Conservation (phyloP, 768 basidiomycete species). For the Coprinopsis marcescibilis region DNA sequence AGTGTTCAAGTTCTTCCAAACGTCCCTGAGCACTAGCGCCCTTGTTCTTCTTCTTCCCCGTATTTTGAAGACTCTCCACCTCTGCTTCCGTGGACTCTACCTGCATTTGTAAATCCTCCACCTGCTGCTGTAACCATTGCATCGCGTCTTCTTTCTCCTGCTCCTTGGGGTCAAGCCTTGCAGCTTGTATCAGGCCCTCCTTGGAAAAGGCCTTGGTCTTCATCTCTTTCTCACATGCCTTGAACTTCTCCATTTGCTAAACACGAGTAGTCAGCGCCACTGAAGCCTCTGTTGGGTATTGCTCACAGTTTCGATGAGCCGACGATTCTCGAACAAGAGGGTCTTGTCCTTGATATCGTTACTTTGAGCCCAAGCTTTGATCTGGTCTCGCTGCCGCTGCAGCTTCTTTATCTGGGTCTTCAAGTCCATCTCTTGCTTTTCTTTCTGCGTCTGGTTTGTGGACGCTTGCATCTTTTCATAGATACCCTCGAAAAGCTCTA, state of each 20-base stretch:
- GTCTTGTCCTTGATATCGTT: constrained; percentile 99
- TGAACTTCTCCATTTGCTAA: constrained; percentile 99
- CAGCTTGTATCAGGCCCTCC: constrained; percentile 91
- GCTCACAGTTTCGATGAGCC: constrained; percentile 93
- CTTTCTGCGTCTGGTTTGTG: constrained; percentile 73
- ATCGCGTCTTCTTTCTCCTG: constrained; percentile 92
- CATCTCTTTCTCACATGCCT: constrained; percentile 99
- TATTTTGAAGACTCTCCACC: constrained; percentile 76
- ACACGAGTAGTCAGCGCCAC: not conserved
- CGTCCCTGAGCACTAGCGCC: constrained; percentile 62
- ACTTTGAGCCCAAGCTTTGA: constrained; percentile 97
- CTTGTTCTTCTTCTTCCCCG: constrained; percentile 83
- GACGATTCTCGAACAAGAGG: constrained; percentile 84
- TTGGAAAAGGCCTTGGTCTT: constrained; percentile 99
- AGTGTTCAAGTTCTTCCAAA: constrained; percentile 73
- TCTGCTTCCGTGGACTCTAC: constrained; percentile 95
- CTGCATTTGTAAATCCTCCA: constrained; percentile 90
- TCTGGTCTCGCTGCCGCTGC: constrained; percentile 96
- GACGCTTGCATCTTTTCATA: constrained; percentile 98
- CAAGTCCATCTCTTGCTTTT: constrained; percentile 45
- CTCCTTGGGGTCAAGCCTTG: constrained; percentile 93
- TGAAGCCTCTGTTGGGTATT: not conserved
- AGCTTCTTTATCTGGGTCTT: constrained; percentile 97
- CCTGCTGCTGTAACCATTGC: constrained; percentile 80
- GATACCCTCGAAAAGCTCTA: constrained; percentile 91